Evolutionary conservation across 2,329 filamentous ascomycete species (phyloP).

Genomic region (Cercospora brassicicola): DNA sequence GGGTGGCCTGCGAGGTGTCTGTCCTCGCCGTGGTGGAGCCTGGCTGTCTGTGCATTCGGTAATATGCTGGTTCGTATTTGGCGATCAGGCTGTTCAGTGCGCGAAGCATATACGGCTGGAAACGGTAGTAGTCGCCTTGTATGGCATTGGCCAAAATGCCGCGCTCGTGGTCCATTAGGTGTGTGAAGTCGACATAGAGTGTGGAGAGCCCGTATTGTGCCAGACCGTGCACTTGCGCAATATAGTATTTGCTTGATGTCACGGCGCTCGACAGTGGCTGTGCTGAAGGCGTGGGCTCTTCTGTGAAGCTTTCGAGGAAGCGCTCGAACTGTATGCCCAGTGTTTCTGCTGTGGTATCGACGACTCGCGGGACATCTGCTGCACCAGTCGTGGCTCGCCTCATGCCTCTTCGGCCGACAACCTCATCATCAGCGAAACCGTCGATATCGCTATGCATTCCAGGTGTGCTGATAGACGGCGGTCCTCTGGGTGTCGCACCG

Average conservation of each 20-base stretch:
- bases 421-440: slow-evolving; percentile 62
- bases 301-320: slow-evolving; percentile 74
- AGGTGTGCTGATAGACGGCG: slow-evolving; percentile 53
- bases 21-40: slow-evolving; percentile 67
- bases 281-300: slow-evolving; percentile 65
- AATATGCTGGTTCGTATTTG: slow-evolving; percentile 92
- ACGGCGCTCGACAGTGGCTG: slow-evolving; percentile 68
- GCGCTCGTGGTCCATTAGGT: slow-evolving; percentile 74
- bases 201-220: slow-evolving; percentile 74
- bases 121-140: slow-evolving; percentile 89
- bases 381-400: slow-evolving; percentile 49
- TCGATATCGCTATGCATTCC: slow-evolving; percentile 58
- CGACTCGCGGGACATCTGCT: slow-evolving; percentile 65
- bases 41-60: slow-evolving; percentile 85
- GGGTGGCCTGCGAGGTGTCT: slow-evolving; percentile 59
- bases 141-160: slow-evolving; percentile 82
- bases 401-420: slow-evolving; percentile 57
- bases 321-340: slow-evolving; percentile 75
- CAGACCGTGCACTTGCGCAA: slow-evolving; percentile 79
- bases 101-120: slow-evolving; percentile 84
- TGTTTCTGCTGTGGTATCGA: slow-evolving; percentile 72
- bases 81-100: slow-evolving; percentile 90
- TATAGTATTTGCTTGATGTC: slow-evolving; percentile 78
- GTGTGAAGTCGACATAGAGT: slow-evolving; percentile 83
- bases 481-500: slow-evolving; percentile 41